Evolutionary conservation across 176 grass and related monocot genomes (phyloP).

Genomic region (Urochloa ruziziensis): DNA sequence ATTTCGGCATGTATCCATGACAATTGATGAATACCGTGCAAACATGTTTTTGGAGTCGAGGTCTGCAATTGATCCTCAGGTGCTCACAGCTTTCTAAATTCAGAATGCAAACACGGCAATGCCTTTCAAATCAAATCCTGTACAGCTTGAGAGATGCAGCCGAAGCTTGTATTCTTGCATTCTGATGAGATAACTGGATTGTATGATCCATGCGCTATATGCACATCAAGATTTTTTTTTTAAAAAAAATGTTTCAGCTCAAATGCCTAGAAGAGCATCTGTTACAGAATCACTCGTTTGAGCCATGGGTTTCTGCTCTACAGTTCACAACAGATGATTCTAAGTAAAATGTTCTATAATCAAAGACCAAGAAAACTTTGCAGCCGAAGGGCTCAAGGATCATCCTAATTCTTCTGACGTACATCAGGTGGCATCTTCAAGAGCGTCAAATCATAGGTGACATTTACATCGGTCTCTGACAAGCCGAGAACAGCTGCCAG

Average conservation of each 20-base stretch:
- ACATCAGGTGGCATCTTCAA: constrained; percentile 22
- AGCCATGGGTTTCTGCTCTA: constrained; percentile 8
- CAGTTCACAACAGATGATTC: background rate
- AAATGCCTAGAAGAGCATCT: constrained; percentile 11
- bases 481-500: constrained; percentile 97
- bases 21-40: constrained; percentile 35
- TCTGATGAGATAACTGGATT: background rate
- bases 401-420: constrained; percentile 23
- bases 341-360: constrained; percentile 21
- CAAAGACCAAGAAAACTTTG: background rate
- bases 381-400: background rate
- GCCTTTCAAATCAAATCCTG: background rate
- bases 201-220: background rate
- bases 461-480: constrained; percentile 62
- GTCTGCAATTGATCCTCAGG: background rate
- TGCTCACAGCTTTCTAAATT: background rate
- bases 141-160: background rate
- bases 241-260: background rate
- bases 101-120: background rate
- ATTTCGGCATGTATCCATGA: constrained; percentile 41
- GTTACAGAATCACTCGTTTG: constrained; percentile 11
- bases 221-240: background rate
- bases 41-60: constrained; percentile 18
- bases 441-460: background rate
- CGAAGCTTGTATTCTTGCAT: background rate